Evolutionary conservation across 148 eudicot genomes (phyloP).

Genomic region (Vaccinium vitisidaea): DNA sequence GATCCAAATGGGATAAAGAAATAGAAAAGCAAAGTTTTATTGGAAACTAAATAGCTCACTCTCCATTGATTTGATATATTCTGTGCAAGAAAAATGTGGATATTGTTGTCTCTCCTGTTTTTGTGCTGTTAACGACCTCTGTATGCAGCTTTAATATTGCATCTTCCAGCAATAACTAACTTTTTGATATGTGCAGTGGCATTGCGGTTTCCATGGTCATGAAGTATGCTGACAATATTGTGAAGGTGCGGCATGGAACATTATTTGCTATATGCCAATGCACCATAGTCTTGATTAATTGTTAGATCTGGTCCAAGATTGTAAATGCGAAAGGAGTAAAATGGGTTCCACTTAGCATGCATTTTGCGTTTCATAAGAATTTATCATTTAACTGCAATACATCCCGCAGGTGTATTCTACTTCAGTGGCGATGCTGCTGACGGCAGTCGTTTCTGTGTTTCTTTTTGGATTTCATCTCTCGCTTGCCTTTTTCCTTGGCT

Average conservation of each 20-base stretch:
- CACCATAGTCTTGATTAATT: neutral
- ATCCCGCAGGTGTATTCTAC: slow-evolving; percentile 87
- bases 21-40: neutral
- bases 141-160: neutral
- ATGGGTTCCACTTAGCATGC: neutral
- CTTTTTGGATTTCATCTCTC: slow-evolving; percentile 89
- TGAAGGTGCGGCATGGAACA: slow-evolving; percentile 56
- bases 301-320: too few species aligned
- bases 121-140: neutral
- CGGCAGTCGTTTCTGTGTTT: slow-evolving; percentile 89
- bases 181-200: slow-evolving; percentile 55
- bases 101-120: neutral
- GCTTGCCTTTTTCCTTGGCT: slow-evolving; percentile 93
- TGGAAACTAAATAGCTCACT: neutral
- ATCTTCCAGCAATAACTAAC: slow-evolving; percentile 1
- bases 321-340: neutral
- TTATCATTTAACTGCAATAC: neutral
- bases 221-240: slow-evolving; percentile 99
- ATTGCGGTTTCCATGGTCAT: slow-evolving; percentile 99
- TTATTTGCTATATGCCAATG: neutral
- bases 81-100: too few species aligned
- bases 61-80: neutral
- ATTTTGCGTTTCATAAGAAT: neutral
- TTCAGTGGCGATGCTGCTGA: slow-evolving; percentile 94
- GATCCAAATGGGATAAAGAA: neutral